Evolutionary conservation across 345 rosid genomes (phyloP).

Genomic region (Aquilaria yunnanensis): DNA sequence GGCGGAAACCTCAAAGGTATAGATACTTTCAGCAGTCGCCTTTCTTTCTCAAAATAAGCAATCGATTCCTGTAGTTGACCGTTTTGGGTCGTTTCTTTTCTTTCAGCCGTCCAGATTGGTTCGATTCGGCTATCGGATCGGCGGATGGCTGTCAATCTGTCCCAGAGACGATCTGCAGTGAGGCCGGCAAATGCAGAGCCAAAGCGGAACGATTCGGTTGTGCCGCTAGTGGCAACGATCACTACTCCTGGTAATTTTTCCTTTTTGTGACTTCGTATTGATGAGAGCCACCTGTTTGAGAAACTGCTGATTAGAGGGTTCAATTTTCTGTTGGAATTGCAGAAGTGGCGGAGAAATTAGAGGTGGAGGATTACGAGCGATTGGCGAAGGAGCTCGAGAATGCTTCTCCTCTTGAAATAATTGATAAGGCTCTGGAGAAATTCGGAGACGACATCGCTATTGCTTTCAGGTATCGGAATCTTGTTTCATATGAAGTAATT

Average conservation of each 20-base stretch:
- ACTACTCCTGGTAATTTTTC: constrained; percentile 41
- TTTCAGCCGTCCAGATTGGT: constrained; percentile 50
- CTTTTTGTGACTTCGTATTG: background rate
- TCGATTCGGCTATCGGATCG: constrained; percentile 44
- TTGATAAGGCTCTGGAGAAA: constrained; percentile 80
- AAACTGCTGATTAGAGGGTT: background rate
- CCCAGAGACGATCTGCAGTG: constrained; percentile 33
- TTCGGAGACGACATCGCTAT: constrained; percentile 86
- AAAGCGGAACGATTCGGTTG: constrained; percentile 40
- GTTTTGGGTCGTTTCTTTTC: background rate
- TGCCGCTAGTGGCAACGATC: constrained; percentile 48
- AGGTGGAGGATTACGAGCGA: constrained; percentile 49
- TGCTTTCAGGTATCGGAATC: constrained; percentile 65
- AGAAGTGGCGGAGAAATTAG: constrained; percentile 60
- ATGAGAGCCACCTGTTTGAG: background rate
- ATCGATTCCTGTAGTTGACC: no score
- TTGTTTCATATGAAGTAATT: background rate
- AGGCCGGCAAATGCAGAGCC: constrained; percentile 56
- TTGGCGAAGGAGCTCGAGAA: constrained; percentile 51
- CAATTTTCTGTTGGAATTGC: constrained; percentile 13
- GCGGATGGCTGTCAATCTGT: constrained; percentile 28
- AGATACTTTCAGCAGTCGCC: background rate
- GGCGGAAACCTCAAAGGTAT: constrained; percentile 42
- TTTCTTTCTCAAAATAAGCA: background rate
- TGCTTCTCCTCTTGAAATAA: constrained; percentile 85